Base-by-base conservation (phyloP, 345 rosid species). In the Camelina laxa region DNA sequence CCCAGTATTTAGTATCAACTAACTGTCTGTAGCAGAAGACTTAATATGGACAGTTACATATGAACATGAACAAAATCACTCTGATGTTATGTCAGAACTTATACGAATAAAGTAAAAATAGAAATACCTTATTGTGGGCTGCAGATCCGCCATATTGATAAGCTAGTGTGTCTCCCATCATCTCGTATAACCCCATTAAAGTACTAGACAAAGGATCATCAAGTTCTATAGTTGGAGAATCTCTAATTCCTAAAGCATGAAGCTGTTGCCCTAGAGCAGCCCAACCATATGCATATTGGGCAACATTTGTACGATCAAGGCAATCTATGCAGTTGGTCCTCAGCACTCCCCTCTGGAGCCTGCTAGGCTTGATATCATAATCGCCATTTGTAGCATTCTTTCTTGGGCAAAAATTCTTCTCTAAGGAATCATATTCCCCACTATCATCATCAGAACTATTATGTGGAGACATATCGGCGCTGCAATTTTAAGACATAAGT, bases 311-410 rank as follows among this genome's bases (percentile, higher is more conserved):
- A 22, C 99, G 96, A 75, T 96, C 99, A 58, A 96, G 88, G 85
- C 98, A 96, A 73, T 96, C 99, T 72, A 96, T 96, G 79, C 99
- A 96, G 80, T 92, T 96, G 76, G 99, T 96, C 81, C 99, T 83
- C 49, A 96, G 85, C 50, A 96, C 99, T 39, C 99, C 99, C 31
- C 41, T 88, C 74, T 96, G 99, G 79, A 92, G 85, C 80, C 38
- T 85, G 36, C 81, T 80, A 76, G 79, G 80, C 83, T 87, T 87
- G 71, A 61, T 50, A 82, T 75, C 79, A 75, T 75, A 81, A 73
- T 84, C 78, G 57, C 85, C 95, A 74, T 86, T 84, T 49, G 82
- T 78, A 77, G 79, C 30, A 76, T 61, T 67, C 56, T 76, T 81
- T 41, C 75, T 81, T 53, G 80, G 84, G 76, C 69, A 78, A 74